Evolutionary conservation across 352 stramenopile genomes (phyloP), one percentile per base, ranked within the genome.

Genomic region (Globisporangium spinosum): DNA sequence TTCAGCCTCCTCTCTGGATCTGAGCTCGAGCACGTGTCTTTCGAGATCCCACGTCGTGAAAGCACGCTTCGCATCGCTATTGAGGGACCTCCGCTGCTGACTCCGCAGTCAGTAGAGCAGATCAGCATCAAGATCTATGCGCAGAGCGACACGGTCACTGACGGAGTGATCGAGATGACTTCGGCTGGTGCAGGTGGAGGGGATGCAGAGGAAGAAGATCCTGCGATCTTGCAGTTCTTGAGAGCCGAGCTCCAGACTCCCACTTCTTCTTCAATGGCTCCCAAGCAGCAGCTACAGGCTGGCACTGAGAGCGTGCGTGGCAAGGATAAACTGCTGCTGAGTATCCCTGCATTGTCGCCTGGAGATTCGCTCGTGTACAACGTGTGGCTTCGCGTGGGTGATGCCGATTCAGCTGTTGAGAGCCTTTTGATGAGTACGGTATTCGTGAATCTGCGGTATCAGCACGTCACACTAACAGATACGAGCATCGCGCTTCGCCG

Each of bases 131-230:
- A 55, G 3, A 75, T 94, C 20, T 61, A 79, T 23, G 71, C 79
- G 1, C 73, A 87, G 4, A 67, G 83, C 22, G 83, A 92, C 56
- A 70, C 53, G 3, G 68, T 92, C 3, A 27, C 60, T 0, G 67
- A 86, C 43, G 83, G 86, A 22, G 69, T 77, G 23, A 68, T 92
- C 13, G 76, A 90, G 60, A 43, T 94, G 34, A 66, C 75, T 70
- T 77, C 4, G 72, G 61, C 34, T 58, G 64, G 27, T 25, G 63
- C 20, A 35, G 3, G 12, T 7, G 13, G 38, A 20, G 38, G 13
- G 4, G 38, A 2, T 45, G n/a, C 17, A 43, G 55, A 60, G 9
- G 27, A 60, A 34, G 55, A 45, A 22, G 55, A 43, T 2, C 47
- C 65, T 12, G 65, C 35, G 10, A 59, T 64, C 3, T 32, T 67